Evolutionary conservation across 768 basidiomycete genomes (phyloP).

Genomic region (Serendipita sp.): DNA sequence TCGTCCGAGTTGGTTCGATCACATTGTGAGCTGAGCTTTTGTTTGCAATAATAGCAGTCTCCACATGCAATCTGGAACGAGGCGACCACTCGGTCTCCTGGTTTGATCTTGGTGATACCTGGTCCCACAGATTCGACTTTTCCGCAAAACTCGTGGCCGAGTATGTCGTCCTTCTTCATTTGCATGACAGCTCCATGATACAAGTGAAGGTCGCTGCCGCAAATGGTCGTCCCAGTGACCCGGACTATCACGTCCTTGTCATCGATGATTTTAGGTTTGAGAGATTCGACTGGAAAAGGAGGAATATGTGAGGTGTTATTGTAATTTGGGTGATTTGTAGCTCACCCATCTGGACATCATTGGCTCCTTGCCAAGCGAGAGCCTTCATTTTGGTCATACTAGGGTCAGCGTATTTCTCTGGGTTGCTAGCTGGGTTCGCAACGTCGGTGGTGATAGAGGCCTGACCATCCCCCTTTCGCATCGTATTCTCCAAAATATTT

Average conservation of each 20-base stretch:
- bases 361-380: conserved; percentile 47
- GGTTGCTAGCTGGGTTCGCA: neutral
- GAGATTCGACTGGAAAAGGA: conserved; percentile 26
- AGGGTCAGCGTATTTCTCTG: conserved; percentile 29
- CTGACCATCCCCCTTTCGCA: neutral
- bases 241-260: conserved; percentile 61
- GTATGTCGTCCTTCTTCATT: conserved; percentile 56
- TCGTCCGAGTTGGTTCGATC: conserved; percentile 43
- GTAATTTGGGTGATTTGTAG: conserved; percentile 16
- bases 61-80: conserved; percentile 70
- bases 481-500: conserved; percentile 10
- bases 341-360: conserved; percentile 9
- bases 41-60: conserved; percentile 48
- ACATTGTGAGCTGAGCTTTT: conserved; percentile 59
- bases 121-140: conserved; percentile 49
- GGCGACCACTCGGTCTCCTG: conserved; percentile 60
- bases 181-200: conserved; percentile 50
- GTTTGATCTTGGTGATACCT: conserved; percentile 39
- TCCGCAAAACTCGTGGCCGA: conserved; percentile 57
- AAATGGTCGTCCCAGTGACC: conserved; percentile 63
- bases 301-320: too few relatives aligned
- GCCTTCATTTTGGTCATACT: conserved; percentile 51
- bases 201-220: conserved; percentile 33
- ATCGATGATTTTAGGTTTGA: conserved; percentile 46
- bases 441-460: conserved; percentile 10